Conservation (phyloP, 2,329 filamentous ascomycete species). For the Alternaria sp. region DNA sequence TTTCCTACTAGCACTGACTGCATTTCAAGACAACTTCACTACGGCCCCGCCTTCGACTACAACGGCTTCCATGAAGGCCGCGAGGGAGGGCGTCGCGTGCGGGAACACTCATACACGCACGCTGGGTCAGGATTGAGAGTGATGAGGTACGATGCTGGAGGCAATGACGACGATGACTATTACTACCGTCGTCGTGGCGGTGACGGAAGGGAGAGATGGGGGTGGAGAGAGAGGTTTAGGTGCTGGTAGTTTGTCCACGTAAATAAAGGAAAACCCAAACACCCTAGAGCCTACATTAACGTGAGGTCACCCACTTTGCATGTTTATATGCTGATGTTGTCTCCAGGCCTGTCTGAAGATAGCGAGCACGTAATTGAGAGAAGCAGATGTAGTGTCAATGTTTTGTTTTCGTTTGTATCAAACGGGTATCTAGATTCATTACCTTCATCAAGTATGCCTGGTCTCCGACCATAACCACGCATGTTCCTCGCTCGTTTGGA, state of each 20-base stretch:
- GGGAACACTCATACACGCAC: not conserved
- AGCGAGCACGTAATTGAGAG: not conserved
- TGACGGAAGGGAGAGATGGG: not conserved
- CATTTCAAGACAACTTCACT: not conserved
- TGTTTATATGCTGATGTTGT: not conserved
- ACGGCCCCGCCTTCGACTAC: not conserved
- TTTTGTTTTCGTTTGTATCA: not conserved
- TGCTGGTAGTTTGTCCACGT: not conserved
- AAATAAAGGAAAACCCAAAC: too few species aligned
- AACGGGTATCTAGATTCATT: slow-evolving; percentile 20
- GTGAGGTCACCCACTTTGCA: not conserved
- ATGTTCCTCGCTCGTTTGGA: not conserved
- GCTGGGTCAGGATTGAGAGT: not conserved
- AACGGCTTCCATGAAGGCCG: not conserved
- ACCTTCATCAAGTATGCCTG: slow-evolving; percentile 1
- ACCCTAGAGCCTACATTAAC: not conserved
- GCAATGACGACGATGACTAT: not conserved
- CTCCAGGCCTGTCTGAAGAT: not conserved
- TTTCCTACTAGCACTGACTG: not conserved
- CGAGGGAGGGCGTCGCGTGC: not conserved
- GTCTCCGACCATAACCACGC: not conserved
- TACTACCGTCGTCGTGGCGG: not conserved
- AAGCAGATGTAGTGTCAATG: not conserved
- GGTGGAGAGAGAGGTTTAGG: not conserved
- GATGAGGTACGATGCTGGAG: not conserved